Percentiles rank a stretch among this genome's conserved stretches.
Conservation (phyloP, 305 asterid species). For the Solanum aculeatissimum region DNA sequence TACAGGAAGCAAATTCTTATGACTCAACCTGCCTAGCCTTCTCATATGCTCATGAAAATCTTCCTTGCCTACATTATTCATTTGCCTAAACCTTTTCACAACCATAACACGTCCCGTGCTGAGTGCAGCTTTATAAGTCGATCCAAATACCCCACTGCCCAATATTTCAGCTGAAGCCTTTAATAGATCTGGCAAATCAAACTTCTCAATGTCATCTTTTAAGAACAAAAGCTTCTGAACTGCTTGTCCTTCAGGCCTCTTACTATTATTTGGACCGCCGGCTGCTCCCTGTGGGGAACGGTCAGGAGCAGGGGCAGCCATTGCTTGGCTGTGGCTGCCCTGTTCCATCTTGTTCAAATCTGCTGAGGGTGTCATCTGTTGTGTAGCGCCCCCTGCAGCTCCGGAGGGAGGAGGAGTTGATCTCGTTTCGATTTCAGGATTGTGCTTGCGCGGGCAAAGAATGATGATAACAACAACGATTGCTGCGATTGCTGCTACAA, state of each 20-base stretch:
- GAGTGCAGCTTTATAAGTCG: conserved; percentile 57
- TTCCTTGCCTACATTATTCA: conserved; percentile 49
- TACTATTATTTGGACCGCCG: background rate
- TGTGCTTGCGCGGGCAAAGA: conserved; percentile 32
- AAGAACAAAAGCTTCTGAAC: conserved; percentile 19
- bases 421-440: background rate
- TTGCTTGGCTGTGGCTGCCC: conserved; percentile 14
- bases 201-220: conserved; percentile 23
- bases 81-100: conserved; percentile 53
- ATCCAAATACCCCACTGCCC: conserved; percentile 64
- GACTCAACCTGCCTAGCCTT: conserved; percentile 42
- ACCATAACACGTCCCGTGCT: conserved; percentile 28
- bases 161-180: conserved; percentile 72
- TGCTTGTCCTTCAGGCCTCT: conserved; percentile 16
- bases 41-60: conserved; percentile 65
- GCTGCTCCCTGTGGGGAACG: background rate
- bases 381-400: background rate
- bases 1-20: conserved; percentile 43
- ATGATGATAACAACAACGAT: conserved; percentile 35
- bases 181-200: conserved; percentile 55
- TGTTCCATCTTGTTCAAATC: conserved; percentile 32
- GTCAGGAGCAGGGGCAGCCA: conserved; percentile 1
- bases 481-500: conserved; percentile 27
- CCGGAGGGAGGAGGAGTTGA: background rate
- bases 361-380: background rate